A percentile compares a stretch with the other conserved stretches of the same genome.
Conservation (phyloP, 2,329 filamentous ascomycete genomes). For the Grosmannia clavigera region DNA sequence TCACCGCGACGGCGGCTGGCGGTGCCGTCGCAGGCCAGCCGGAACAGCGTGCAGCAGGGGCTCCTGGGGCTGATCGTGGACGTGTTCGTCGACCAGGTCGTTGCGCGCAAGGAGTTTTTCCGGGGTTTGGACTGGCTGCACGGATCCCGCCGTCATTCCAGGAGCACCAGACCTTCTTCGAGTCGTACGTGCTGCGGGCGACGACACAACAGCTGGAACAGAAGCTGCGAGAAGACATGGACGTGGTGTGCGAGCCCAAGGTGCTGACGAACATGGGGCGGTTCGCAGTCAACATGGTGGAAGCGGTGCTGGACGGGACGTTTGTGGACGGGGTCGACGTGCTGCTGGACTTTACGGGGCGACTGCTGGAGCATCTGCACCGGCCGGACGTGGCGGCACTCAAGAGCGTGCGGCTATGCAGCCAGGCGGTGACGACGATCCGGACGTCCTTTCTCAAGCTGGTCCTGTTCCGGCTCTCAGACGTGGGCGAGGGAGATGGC, state of each 20-base stretch:
- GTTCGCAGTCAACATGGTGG: slow-evolving; percentile 68
- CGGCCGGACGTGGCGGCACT: slow-evolving; percentile 66
- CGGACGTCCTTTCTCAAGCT: slow-evolving; percentile 67
- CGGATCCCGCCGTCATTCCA: slow-evolving; percentile 88
- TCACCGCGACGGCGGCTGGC: slow-evolving; percentile 42
- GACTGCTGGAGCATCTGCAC: slow-evolving; percentile 78
- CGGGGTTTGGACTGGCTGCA: slow-evolving; percentile 71
- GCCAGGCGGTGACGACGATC: slow-evolving; percentile 65
- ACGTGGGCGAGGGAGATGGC: slow-evolving; percentile 56
- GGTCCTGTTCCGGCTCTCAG: slow-evolving; percentile 69
- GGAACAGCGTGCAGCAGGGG: slow-evolving; percentile 58
- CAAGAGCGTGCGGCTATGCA: slow-evolving; percentile 87
- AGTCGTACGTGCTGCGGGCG: slow-evolving; percentile 73
- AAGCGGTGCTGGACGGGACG: slow-evolving; percentile 92
- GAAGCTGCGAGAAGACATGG: slow-evolving; percentile 58
- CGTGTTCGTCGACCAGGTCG: slow-evolving; percentile 76
- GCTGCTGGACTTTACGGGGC: slow-evolving; percentile 75
- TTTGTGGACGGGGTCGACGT: slow-evolving; percentile 79
- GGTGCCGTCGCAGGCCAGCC: slow-evolving; percentile 21
- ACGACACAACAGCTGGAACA: slow-evolving; percentile 60
- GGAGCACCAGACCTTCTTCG: slow-evolving; percentile 91
- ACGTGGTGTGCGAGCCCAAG: slow-evolving; percentile 64
- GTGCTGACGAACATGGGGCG: slow-evolving; percentile 78
- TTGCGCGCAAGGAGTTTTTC: slow-evolving; percentile 88
- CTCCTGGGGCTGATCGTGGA: slow-evolving; percentile 65